Evolutionary conservation across 176 grass and related monocot genomes (phyloP).

Genomic region (Coix lacrymajobi): DNA sequence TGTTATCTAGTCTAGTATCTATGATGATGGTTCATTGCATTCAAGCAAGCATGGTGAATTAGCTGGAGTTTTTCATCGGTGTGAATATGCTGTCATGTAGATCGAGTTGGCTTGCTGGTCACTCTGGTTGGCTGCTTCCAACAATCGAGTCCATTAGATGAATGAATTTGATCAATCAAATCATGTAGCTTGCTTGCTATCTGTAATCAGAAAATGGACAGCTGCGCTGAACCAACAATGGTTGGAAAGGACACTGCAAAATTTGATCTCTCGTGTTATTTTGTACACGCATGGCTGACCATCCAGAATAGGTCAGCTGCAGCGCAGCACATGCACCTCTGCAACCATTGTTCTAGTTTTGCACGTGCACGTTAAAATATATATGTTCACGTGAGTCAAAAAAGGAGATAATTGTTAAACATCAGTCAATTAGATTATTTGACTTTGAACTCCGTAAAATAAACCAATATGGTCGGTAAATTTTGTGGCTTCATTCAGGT

Average conservation of each 20-base stretch:
- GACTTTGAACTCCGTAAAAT: not conserved
- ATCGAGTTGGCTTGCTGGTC: not conserved
- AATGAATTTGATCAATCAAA: slow-evolving; percentile 2
- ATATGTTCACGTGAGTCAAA: not conserved
- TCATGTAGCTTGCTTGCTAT: not conserved
- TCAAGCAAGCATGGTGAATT: not conserved
- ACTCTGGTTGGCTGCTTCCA: not conserved
- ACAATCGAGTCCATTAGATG: not conserved
- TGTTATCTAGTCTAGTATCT: no score
- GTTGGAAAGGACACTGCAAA: not conserved
- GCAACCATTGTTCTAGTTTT: not conserved
- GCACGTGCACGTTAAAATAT: slow-evolving; percentile 20
- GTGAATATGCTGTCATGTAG: not conserved
- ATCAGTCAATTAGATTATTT: not conserved
- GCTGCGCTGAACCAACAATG: not conserved
- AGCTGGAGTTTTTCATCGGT: not conserved
- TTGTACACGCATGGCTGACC: not conserved
- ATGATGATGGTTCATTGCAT: not conserved
- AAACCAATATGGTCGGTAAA: not conserved
- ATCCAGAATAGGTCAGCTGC: slow-evolving; percentile 28
- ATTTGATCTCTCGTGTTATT: not conserved
- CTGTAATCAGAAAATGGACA: not conserved
- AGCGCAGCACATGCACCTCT: slow-evolving; percentile 11
- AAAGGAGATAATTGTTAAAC: not conserved
- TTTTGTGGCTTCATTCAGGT: not conserved